Percentiles rank a stretch among this genome's conserved stretches.
Evolutionary conservation across 2,329 filamentous ascomycete species (phyloP).

Genomic region (Meredithiella fracta): DNA sequence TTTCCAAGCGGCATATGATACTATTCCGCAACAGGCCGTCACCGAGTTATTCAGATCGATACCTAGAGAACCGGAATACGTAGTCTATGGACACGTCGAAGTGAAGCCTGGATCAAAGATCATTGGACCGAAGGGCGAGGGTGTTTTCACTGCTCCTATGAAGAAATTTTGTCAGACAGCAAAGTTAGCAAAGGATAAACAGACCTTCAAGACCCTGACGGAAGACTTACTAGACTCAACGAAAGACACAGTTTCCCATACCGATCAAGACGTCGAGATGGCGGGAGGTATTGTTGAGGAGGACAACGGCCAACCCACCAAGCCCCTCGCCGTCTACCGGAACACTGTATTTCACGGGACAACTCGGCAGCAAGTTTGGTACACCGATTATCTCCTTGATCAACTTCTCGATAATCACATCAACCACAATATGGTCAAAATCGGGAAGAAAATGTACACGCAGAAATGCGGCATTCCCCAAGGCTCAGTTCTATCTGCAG

Average conservation of each 20-base stretch:
- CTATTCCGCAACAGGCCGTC: conserved; percentile 68
- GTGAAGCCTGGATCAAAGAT: conserved; percentile 34
- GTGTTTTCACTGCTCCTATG: conserved; percentile 18
- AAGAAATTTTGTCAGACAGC: conserved; percentile 39
- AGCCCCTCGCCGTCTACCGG: neutral
- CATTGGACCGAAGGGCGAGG: neutral
- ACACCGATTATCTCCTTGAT: conserved; percentile 40
- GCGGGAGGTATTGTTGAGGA: neutral
- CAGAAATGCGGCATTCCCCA: conserved; percentile 86
- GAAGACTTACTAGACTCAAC: conserved; percentile 17
- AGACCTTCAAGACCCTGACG: conserved; percentile 30
- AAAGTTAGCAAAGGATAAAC: conserved; percentile 25
- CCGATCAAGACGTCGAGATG: neutral
- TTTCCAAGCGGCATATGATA: conserved; percentile 85
- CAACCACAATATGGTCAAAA: conserved; percentile 67
- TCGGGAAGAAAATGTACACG: conserved; percentile 75
- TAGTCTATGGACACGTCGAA: conserved; percentile 58
- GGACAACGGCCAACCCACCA: too few species aligned
- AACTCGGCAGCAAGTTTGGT: conserved; percentile 39
- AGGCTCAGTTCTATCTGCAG: conserved; percentile 71
- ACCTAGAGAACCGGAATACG: conserved; percentile 45
- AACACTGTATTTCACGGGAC: conserved; percentile 67
- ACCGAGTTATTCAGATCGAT: conserved; percentile 47
- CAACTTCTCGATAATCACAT: conserved; percentile 64
- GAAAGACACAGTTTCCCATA: neutral